Conservation (phyloP, 495 filamentous ascomycete species). For the Tuber calosporum region DNA sequence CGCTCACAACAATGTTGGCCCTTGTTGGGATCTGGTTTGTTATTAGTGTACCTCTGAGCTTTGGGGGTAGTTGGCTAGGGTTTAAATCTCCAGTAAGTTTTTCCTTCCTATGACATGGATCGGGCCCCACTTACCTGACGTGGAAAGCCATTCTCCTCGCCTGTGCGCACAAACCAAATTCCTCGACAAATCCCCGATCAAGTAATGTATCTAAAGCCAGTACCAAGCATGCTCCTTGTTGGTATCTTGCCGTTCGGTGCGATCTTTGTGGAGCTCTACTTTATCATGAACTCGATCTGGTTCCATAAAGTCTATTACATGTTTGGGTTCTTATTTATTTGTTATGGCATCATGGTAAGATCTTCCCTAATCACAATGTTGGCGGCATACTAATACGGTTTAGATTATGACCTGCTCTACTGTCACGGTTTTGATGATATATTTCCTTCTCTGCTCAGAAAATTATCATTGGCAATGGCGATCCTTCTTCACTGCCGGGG, state of each 20-base stretch:
- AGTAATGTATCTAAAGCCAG: conserved; percentile 68
- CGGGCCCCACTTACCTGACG: conserved; percentile 1
- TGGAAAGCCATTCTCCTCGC: conserved; percentile 56
- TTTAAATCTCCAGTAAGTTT: conserved; percentile 57
- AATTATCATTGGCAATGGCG: conserved; percentile 99
- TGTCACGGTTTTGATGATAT: conserved; percentile 84
- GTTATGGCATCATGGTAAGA: conserved; percentile 78
- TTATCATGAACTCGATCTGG: conserved; percentile 97
- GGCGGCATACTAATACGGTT: background rate
- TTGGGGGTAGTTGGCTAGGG: conserved; percentile 86
- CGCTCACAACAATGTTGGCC: conserved; percentile 92
- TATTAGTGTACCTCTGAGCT: conserved; percentile 83
- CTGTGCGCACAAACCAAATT: conserved; percentile 94
- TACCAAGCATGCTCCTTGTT: conserved; percentile 80
- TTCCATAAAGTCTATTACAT: conserved; percentile 98
- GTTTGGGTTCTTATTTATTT: conserved; percentile 98
- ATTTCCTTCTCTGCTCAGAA: conserved; percentile 89
- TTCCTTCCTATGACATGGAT: conserved; percentile 35
- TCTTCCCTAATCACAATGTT: background rate
- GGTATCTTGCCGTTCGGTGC: conserved; percentile 90
- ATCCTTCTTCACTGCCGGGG: conserved; percentile 78
- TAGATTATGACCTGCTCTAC: conserved; percentile 81
- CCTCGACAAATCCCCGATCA: conserved; percentile 88
- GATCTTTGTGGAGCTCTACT: conserved; percentile 96
- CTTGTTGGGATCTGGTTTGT: conserved; percentile 92